These are phyloP conservation scores for Juglanconis sp. DNA, from an alignment of 2,329 filamentous ascomycete genomes.

Conservation along the genomic window DNA sequence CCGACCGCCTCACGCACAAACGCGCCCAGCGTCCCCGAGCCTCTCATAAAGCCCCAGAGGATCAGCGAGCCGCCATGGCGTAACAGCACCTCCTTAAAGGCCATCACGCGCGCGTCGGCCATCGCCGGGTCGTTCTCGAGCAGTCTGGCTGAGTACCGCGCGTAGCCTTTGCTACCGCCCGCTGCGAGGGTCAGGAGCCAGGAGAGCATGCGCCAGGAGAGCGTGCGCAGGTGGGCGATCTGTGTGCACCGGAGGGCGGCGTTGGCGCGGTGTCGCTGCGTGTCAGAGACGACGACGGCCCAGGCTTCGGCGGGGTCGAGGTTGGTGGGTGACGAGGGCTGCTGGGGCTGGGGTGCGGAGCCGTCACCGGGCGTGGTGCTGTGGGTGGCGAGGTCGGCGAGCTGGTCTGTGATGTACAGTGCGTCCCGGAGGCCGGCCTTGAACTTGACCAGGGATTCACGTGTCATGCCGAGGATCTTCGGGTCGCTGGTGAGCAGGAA, in stretches of 20 bases:
- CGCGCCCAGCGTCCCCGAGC: neutral
- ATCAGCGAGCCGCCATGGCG: conserved; percentile 9
- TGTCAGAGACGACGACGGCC: neutral
- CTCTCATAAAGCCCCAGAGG: conserved; percentile 14
- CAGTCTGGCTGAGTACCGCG: neutral
- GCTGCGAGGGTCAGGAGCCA: conserved; percentile 5
- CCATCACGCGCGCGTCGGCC: conserved; percentile 7
- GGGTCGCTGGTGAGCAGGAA: conserved; percentile 10
- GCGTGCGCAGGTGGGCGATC: neutral
- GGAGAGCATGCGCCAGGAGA: neutral
- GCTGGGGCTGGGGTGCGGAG: neutral
- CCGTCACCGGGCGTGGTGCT: neutral
- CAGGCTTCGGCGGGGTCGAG: neutral
- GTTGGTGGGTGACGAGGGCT: neutral
- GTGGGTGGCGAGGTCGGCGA: conserved; percentile 5
- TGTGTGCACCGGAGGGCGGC: neutral
- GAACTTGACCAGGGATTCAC: conserved; percentile 3
- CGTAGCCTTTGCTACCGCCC: neutral
- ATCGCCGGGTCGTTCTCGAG: conserved; percentile 5
- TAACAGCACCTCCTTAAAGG: conserved; percentile 15
- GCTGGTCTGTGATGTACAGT: conserved; percentile 5
- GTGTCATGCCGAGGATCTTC: neutral
- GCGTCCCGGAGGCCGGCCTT: conserved; percentile 11
- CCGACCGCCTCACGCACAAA: neutral
- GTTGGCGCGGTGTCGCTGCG: neutral